Conservation (phyloP, 2,329 filamentous ascomycete species). For the Pestalotiopsis sp. region DNA sequence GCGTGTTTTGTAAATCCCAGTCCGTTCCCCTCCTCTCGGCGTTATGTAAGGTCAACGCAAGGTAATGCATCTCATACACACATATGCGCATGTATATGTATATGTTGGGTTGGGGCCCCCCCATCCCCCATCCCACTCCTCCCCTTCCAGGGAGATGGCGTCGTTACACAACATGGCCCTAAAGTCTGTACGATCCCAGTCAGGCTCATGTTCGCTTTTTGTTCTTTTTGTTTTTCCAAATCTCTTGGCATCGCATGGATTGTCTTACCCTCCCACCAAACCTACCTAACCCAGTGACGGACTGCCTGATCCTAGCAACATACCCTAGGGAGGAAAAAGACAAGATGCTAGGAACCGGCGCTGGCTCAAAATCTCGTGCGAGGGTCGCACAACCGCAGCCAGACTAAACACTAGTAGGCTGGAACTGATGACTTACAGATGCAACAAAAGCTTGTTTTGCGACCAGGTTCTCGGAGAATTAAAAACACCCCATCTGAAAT, state of each 20-base stretch:
- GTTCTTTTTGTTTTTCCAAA: background rate
- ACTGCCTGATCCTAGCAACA: background rate
- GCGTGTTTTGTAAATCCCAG: background rate
- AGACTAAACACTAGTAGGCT: background rate
- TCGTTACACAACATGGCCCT: background rate
- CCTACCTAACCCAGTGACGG: background rate
- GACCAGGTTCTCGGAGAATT: constrained; percentile 15
- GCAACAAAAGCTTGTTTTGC: constrained; percentile 12
- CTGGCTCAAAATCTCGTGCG: constrained; percentile 15
- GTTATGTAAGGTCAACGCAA: background rate
- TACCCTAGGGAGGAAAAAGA: background rate
- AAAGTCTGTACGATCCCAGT: background rate
- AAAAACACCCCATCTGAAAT: background rate
- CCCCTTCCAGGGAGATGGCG: background rate
- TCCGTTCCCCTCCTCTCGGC: background rate
- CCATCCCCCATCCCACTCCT: background rate
- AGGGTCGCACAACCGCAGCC: constrained; percentile 12
- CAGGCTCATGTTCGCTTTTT: background rate
- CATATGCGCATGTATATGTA: background rate
- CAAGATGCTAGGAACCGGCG: background rate
- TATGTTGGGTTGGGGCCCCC: background rate
- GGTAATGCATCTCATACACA: background rate
- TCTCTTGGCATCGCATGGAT: background rate
- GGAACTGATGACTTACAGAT: constrained; percentile 10
- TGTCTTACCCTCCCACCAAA: background rate